A percentile compares a stretch with the other conserved stretches of the same genome.
phyloP scores from a whole-genome alignment of 1,284 basidiomycete species.

The Apiotrichum veenhuisii region DNA sequence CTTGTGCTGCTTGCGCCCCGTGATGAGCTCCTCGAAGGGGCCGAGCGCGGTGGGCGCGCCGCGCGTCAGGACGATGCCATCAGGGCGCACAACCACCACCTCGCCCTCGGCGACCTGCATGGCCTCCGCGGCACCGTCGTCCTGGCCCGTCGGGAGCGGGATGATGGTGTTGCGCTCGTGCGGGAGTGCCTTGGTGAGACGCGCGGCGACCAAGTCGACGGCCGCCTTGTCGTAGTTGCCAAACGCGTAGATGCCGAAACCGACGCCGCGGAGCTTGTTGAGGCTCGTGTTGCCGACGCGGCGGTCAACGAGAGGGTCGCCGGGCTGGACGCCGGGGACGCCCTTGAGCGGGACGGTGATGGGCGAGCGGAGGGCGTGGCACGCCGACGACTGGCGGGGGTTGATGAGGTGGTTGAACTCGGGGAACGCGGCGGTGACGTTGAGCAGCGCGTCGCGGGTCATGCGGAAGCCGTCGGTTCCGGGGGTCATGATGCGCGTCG shows the following conservation, averaged over 20 bases:
- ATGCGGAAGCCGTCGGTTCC: slow-evolving; percentile 16
- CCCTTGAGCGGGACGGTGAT: slow-evolving; percentile 6
- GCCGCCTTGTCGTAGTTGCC: slow-evolving; percentile 3
- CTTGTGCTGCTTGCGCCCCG: not conserved
- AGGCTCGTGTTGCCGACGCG: slow-evolving; percentile 6
- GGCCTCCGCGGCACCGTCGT: slow-evolving; percentile 6
- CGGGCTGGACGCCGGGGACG: slow-evolving; percentile 6
- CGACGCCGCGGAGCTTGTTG: slow-evolving; percentile 12
- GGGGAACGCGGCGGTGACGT: slow-evolving; percentile 14
- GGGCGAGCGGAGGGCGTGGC: slow-evolving; percentile 17
- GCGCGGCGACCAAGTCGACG: not conserved
- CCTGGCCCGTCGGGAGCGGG: slow-evolving; percentile 6
- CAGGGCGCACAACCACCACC: slow-evolving; percentile 17
- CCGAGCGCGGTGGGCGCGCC: slow-evolving; percentile 3
- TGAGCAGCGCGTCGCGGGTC: slow-evolving; percentile 19
- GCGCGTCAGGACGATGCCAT: slow-evolving; percentile 17
- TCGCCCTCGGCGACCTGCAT: slow-evolving; percentile 11
- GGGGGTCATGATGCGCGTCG: slow-evolving; percentile 22
- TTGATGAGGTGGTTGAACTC: slow-evolving; percentile 23
- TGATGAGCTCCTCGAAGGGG: slow-evolving; percentile 6
- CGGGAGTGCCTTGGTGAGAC: slow-evolving; percentile 10
- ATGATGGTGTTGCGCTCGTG: slow-evolving; percentile 9
- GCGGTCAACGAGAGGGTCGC: slow-evolving; percentile 20
- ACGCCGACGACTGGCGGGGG: slow-evolving; percentile 20
- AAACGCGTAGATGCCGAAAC: slow-evolving; percentile 14